Base-by-base conservation (phyloP, 768 basidiomycete genomes). In the Boletus speciosus region DNA sequence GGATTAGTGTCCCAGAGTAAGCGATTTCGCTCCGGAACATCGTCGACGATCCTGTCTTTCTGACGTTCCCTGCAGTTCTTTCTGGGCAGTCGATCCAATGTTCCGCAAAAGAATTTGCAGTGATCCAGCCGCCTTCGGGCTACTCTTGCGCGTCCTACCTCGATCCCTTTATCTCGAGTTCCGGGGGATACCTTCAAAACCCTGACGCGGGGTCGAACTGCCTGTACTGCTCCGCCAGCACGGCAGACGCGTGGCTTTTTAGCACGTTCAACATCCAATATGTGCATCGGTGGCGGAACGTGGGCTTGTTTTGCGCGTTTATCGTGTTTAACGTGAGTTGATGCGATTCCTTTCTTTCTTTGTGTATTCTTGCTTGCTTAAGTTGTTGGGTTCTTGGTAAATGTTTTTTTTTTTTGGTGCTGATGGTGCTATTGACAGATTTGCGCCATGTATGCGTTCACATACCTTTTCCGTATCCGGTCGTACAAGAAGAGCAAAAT, bases 241-340 rank as follows among this genome's bases (percentile, higher is more conserved):
- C 76, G 0, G 82, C 86, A 0, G 84, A 90, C 64, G 66, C 76
- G 39, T 88, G 81, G 58, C 29, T 68, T 5, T 45, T 19, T 31
- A 7, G 16, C 4, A 38, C 0, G 56, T 87, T 90, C 70, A 85
- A 84, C 59, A 85, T 90, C 32, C 74, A 66, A 43, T 90, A 85
- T 55, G 55, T 71, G 55, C 68, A 78, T 46, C 70, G 68, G 36
- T 82, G 80, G 78, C 68, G 79, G 27, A 60, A 81, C 62, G 69
- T 79, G 35, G 79, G 78, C 6, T 57, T 82, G 41, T 62, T 83
- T 60, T 71, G 70, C 56, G 77, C 65, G 3, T 78, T 73, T 47
- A 67, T 74, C 34, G 58, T 55, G 29, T 80, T 79, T 48, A 79
- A 79, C 47, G 79, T 79, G 56, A 48, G 78, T 69, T 4, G 6